These are phyloP conservation scores for Chrysosporium queenslandicum DNA, from an alignment of 2,329 filamentous ascomycete genomes.

Conservation along the genomic window DNA sequence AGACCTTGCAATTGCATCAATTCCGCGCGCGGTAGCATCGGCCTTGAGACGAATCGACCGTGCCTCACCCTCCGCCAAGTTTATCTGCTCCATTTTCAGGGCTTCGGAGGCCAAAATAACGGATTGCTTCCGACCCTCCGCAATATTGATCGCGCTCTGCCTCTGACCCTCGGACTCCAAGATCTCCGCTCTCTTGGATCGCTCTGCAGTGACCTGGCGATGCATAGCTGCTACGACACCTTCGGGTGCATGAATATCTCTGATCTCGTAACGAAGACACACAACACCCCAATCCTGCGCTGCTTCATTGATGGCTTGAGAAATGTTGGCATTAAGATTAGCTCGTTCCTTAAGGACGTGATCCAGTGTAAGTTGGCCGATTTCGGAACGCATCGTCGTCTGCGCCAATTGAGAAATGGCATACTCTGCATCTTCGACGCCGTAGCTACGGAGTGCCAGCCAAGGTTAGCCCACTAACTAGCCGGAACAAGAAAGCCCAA, in stretches of 20 bases:
- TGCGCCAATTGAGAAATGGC: slow-evolving; percentile 96
- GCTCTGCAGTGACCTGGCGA: slow-evolving; percentile 91
- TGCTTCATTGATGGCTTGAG: slow-evolving; percentile 96
- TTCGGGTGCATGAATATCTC: slow-evolving; percentile 91
- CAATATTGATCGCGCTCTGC: slow-evolving; percentile 97
- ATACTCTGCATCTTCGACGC: slow-evolving; percentile 96
- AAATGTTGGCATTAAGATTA: slow-evolving; percentile 94
- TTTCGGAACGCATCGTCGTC: slow-evolving; percentile 98
- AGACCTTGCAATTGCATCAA: slow-evolving; percentile 69
- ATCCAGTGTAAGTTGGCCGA: slow-evolving; percentile 89
- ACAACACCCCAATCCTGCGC: slow-evolving; percentile 94
- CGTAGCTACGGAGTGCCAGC: slow-evolving; percentile 55
- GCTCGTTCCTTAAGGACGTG: slow-evolving; percentile 96
- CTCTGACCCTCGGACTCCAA: slow-evolving; percentile 93
- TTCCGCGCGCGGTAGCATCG: slow-evolving; percentile 72
- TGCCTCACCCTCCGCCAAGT: slow-evolving; percentile 81
- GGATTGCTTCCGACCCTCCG: slow-evolving; percentile 92
- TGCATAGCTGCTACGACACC: slow-evolving; percentile 97
- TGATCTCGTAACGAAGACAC: slow-evolving; percentile 93
- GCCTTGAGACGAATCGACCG: slow-evolving; percentile 86
- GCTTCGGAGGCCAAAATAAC: slow-evolving; percentile 95
- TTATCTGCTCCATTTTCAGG: slow-evolving; percentile 80
- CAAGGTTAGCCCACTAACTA: not conserved
- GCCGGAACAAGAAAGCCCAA: not conserved
- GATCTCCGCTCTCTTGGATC: slow-evolving; percentile 95